Evolutionary conservation across 768 basidiomycete genomes (phyloP), one percentile per base, ranked within the genome.

Genomic region (Pleurotus pulmonarius): DNA sequence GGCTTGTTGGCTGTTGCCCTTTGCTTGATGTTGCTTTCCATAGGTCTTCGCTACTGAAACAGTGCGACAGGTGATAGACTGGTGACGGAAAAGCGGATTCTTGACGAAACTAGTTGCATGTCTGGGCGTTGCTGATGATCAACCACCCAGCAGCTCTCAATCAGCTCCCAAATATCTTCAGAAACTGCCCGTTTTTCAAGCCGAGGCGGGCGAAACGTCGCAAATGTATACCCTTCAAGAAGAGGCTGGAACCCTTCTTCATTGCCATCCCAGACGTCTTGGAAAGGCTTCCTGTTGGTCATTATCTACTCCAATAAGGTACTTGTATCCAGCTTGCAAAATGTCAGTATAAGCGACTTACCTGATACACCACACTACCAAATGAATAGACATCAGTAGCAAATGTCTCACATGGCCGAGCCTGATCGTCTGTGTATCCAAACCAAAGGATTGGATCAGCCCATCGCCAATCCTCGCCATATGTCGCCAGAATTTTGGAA

Each of bases 91-190:
- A 6, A 29, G 26, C 7, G 26, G 6, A 29, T 29, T 29, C 26
- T 29, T 5, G 26, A 6, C 5, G 26, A 29, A 7, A 59, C 37
- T 12, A 45, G 43, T 37, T 40, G 16, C 26, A 46, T 52, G 4
- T 18, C 22, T 38, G 59, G 56, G 8, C 59, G 34, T 3, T 51
- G 25, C n/a, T n/a, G 12, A 18, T 25, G 49, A 3, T 52, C 43
- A 12, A 24, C 37, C 16, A 41, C 40, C 59, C 59, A 60, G 41
- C 59, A 60, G 24, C 5, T 12, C 26, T 40, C 25, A 3, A 60
- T 60, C 25, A 58, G 55, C 6, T 55, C 52, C 59, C 57, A 60
- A 41, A 25, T 49, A 12, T 7, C 20, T 24, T 58, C 45, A 4
- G 40, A 26, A 15, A 60, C 20, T 2, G 43, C 16, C 18, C 22